Conservation (phyloP, 140 eudicot species). For the Stevia rebaudiana region DNA sequence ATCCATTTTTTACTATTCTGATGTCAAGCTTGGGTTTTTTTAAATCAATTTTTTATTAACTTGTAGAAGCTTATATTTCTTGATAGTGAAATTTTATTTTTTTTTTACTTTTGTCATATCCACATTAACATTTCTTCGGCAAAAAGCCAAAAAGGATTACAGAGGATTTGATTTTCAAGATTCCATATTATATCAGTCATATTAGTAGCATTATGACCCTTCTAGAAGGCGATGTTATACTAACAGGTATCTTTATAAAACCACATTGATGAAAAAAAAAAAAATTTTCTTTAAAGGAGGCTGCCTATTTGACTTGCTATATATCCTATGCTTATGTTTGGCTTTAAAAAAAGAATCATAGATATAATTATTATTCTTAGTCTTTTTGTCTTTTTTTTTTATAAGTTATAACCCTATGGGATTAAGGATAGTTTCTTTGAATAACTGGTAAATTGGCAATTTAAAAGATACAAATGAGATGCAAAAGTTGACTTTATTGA, state of each 20-base stretch:
- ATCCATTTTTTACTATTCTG: neutral
- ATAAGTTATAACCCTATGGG: too few species aligned
- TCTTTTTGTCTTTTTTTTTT: too few species aligned
- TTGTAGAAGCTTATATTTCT: neutral
- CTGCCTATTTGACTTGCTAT: too few species aligned
- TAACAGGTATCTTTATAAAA: conserved; percentile 51
- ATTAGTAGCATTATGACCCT: conserved; percentile 89
- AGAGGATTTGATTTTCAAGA: conserved; percentile 83
- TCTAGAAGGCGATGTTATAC: conserved; percentile 85
- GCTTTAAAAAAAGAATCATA: too few species aligned
- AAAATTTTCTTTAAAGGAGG: too few species aligned
- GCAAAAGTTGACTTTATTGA: neutral
- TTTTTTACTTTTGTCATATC: neutral
- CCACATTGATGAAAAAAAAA: too few species aligned
- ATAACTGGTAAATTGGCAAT: neutral
- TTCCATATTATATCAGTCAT: conserved; percentile 89
- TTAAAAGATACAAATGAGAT: neutral
- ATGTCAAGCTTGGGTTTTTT: neutral
- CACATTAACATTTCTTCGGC: conserved; percentile 29
- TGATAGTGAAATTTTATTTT: neutral
- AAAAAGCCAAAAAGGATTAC: conserved; percentile 98
- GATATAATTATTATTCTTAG: too few species aligned
- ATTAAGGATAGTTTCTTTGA: neutral
- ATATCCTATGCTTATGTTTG: too few species aligned
- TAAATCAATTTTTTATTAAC: neutral